Evolutionary conservation across 2,329 filamentous ascomycete genomes (phyloP).

Genomic region (Arthrobotrys musiformis): DNA sequence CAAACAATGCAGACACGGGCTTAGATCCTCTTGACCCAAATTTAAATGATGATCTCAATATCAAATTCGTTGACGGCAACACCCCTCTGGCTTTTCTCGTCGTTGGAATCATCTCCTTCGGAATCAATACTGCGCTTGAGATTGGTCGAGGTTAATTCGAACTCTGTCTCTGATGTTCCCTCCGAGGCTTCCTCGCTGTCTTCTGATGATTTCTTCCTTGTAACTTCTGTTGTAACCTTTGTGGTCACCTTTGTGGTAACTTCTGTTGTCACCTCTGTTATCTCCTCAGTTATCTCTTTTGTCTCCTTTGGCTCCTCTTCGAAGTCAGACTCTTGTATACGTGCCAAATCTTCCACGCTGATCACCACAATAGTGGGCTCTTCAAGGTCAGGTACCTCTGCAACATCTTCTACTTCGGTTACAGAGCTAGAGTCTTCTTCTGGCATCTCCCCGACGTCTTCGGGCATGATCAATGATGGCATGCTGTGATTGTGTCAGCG

Average conservation of each 20-base stretch:
- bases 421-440: background rate
- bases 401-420: background rate
- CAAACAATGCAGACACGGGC: background rate
- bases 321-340: background rate
- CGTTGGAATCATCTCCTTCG: background rate
- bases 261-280: slow-evolving; percentile 5
- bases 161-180: background rate
- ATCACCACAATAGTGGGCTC: no score
- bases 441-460: background rate
- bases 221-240: background rate
- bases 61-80: slow-evolving; percentile 35
- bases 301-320: background rate
- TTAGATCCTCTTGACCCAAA: no score
- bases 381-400: background rate
- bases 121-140: background rate
- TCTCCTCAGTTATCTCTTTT: background rate
- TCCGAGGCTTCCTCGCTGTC: background rate
- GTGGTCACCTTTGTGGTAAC: background rate
- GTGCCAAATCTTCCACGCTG: background rate
- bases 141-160: background rate
- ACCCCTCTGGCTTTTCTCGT: background rate
- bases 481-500: no score
- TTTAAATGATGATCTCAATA: slow-evolving; percentile 27
- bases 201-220: background rate
- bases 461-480: background rate